A percentile compares a stretch with the other conserved stretches of the same genome.
Evolutionary conservation across 345 rosid genomes (phyloP).

Genomic region (Cardamine resedifolia): DNA sequence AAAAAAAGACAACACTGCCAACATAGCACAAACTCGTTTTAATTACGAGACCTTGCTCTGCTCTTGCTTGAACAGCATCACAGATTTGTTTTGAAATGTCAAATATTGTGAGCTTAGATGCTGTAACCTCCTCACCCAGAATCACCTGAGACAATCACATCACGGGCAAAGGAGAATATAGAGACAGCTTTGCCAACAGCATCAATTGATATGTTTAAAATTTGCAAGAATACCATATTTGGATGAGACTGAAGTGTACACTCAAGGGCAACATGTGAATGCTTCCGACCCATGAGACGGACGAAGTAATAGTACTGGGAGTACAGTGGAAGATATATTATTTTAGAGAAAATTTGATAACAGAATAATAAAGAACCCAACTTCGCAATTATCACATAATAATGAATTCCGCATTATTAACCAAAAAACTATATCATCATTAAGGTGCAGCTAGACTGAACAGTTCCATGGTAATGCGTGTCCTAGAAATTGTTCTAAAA

Average conservation of each 20-base stretch:
- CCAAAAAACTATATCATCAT: background rate
- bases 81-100: slow-evolving; percentile 86
- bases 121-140: slow-evolving; percentile 90
- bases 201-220: background rate
- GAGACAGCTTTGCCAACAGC: background rate
- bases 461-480: background rate
- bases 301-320: slow-evolving; percentile 91
- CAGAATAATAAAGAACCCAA: background rate
- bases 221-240: slow-evolving; percentile 59
- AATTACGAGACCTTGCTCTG: slow-evolving; percentile 58
- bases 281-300: slow-evolving; percentile 97
- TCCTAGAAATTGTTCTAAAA: background rate
- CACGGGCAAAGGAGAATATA: slow-evolving; percentile 8
- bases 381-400: background rate
- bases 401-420: background rate
- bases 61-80: slow-evolving; percentile 97
- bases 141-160: slow-evolving; percentile 33
- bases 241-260: slow-evolving; percentile 99
- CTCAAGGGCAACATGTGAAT: slow-evolving; percentile 94
- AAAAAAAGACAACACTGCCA: slow-evolving; percentile 18
- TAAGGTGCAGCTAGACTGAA: background rate
- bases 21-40: slow-evolving; percentile 1
- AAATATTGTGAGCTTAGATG: slow-evolving; percentile 94
- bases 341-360: background rate
- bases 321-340: background rate